phyloP scores from a whole-genome alignment of 1,284 basidiomycete species.

The Somion occarium region DNA sequence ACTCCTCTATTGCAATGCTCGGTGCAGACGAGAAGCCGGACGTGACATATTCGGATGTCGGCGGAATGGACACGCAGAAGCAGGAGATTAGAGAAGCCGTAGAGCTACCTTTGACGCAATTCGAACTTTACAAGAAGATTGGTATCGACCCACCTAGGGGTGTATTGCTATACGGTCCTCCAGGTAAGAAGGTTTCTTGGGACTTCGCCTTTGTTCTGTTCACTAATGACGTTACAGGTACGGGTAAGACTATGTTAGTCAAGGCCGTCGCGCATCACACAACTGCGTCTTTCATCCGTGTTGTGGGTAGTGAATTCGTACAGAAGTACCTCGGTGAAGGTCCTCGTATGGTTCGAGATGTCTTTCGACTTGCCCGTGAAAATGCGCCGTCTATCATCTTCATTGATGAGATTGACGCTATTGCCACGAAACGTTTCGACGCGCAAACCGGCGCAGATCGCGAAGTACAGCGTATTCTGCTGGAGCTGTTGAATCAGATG shows the following conservation, averaged over 20 bases:
- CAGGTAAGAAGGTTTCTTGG: no score
- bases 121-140: slow-evolving; percentile 98
- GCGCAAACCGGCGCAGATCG: slow-evolving; percentile 99
- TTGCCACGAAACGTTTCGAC: slow-evolving; percentile 99
- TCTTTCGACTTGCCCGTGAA: slow-evolving; percentile 96
- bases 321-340: slow-evolving; percentile 99
- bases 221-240: no score
- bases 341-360: slow-evolving; percentile 99
- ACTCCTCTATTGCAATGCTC: slow-evolving; percentile 95
- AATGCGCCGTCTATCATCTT: slow-evolving; percentile 99
- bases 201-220: slow-evolving; percentile 6
- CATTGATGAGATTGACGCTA: slow-evolving; percentile 99
- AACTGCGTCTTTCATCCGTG: slow-evolving; percentile 95
- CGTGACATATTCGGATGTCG: slow-evolving; percentile 87
- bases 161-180: slow-evolving; percentile 90
- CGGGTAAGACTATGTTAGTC: slow-evolving; percentile 99
- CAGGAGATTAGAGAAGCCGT: slow-evolving; percentile 99
- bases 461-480: slow-evolving; percentile 97
- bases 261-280: slow-evolving; percentile 99
- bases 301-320: slow-evolving; percentile 97
- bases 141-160: slow-evolving; percentile 98
- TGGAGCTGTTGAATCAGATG: slow-evolving; percentile 99
- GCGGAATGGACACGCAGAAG: slow-evolving; percentile 97
- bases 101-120: slow-evolving; percentile 95
- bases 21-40: slow-evolving; percentile 92